A percentile compares a stretch with the other conserved stretches of the same genome.
Evolutionary conservation across 371 early-diverging fungal species (phyloP).

Genomic region (Circinella umbellata): DNA sequence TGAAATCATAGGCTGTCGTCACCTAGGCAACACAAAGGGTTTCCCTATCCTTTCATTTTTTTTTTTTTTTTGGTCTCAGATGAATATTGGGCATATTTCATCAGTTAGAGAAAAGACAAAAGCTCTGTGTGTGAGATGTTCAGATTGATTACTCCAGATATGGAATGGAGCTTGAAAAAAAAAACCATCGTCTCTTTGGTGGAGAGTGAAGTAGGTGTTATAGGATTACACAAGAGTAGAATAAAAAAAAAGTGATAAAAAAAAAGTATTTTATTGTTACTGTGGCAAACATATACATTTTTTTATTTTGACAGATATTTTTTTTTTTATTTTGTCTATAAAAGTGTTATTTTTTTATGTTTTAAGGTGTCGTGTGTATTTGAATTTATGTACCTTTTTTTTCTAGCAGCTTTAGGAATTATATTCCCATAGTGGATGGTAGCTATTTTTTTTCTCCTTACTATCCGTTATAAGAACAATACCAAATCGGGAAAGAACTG

Average conservation of each 20-base stretch:
- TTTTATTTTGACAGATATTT: not conserved
- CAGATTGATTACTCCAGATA: not conserved
- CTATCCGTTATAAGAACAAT: not conserved
- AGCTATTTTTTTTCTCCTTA: slow-evolving; percentile 2
- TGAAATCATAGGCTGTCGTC: not conserved
- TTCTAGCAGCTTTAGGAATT: slow-evolving; percentile 2
- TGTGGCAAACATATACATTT: not conserved
- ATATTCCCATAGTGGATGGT: not conserved
- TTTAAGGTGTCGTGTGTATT: not conserved
- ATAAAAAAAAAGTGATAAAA: too few relatives aligned
- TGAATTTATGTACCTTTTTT: not conserved
- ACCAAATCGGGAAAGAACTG: slow-evolving; percentile 10
- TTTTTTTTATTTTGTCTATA: too few relatives aligned
- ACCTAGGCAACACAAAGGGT: not conserved
- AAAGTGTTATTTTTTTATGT: too few relatives aligned
- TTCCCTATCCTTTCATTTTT: not conserved
- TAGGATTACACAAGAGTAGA: not conserved
- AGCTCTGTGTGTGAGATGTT: too few relatives aligned
- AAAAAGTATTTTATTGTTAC: not conserved
- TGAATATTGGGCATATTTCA: not conserved
- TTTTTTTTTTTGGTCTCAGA: not conserved
- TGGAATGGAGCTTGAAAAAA: slow-evolving; percentile 3
- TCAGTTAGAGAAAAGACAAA: not conserved
- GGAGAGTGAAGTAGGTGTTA: not conserved
- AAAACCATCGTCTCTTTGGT: too few relatives aligned